A percentile compares a stretch with the other conserved stretches of the same genome.
These are phyloP conservation scores for Abrus precatorius DNA, from an alignment of 306 rosid species.

Conservation along the genomic window DNA sequence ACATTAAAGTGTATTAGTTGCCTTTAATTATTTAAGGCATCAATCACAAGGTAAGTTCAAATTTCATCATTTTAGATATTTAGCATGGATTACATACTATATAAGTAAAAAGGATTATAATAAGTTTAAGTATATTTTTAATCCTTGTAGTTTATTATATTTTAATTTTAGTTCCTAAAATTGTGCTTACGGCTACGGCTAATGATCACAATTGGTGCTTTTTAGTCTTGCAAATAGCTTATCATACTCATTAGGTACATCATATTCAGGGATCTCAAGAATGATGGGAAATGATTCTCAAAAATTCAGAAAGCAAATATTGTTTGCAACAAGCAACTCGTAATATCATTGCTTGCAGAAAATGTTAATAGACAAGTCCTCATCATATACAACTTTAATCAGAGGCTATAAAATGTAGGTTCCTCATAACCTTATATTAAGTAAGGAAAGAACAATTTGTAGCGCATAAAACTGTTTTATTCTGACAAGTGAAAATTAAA, in stretches of 20 bases:
- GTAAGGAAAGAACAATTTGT: conserved; percentile 24
- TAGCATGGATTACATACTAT: too few species aligned
- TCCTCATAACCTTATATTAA: conserved; percentile 32
- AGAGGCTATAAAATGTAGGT: conserved; percentile 32
- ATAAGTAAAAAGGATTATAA: too few species aligned
- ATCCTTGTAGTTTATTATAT: too few species aligned
- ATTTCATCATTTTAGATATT: too few species aligned
- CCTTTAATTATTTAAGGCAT: too few species aligned
- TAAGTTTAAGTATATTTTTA: too few species aligned
- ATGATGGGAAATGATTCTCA: conserved; percentile 7
- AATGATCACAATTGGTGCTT: neutral
- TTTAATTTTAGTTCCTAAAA: too few species aligned
- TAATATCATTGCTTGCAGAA: conserved; percentile 25
- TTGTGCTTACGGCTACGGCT: neutral
- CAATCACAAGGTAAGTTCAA: too few species aligned
- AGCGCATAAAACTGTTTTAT: conserved; percentile 45
- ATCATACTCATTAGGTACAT: conserved; percentile 14
- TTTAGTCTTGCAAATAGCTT: neutral
- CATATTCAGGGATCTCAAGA: conserved; percentile 16
- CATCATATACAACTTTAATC: conserved; percentile 45
- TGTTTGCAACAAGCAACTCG: conserved; percentile 25
- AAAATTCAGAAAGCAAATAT: conserved; percentile 26
- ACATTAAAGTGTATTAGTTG: too few species aligned
- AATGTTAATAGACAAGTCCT: conserved; percentile 39
- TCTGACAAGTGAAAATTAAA: conserved; percentile 46